Percentiles rank a stretch among this genome's conserved stretches.
Evolutionary conservation across 169 alveolate species (phyloP).

Genomic region (Cryptosporidium parvum): DNA sequence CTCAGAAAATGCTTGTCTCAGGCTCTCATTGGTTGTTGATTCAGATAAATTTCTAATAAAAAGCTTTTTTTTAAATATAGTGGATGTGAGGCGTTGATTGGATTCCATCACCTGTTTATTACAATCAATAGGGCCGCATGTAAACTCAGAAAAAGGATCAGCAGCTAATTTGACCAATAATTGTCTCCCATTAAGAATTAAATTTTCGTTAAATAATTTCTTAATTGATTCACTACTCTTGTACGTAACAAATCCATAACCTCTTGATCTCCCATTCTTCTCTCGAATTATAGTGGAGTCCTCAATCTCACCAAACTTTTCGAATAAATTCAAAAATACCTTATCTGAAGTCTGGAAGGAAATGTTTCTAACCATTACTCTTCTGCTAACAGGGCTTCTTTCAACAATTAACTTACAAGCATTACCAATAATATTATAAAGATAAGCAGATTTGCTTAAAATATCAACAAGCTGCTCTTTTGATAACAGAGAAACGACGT

Average conservation of each 20-base stretch:
- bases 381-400: conserved; percentile 81
- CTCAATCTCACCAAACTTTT: conserved; percentile 82
- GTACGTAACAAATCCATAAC: conserved; percentile 86
- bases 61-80: conserved; percentile 77
- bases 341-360: conserved; percentile 83
- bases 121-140: conserved; percentile 53
- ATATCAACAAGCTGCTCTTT: conserved; percentile 84
- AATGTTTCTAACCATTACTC: conserved; percentile 83
- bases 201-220: conserved; percentile 77
- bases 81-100: conserved; percentile 75
- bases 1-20: conserved; percentile 78
- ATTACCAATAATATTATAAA: conserved; percentile 76
- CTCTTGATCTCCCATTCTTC: conserved; percentile 84
- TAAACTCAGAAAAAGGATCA: conserved; percentile 77
- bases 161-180: conserved; percentile 81
- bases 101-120: conserved; percentile 51
- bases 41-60: conserved; percentile 83
- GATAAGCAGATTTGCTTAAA: conserved; percentile 79
- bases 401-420: conserved; percentile 81
- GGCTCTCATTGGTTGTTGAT: conserved; percentile 79
- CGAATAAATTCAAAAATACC: conserved; percentile 78
- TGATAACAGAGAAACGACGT: conserved; percentile 81
- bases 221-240: conserved; percentile 82
- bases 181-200: conserved; percentile 79
- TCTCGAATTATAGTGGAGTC: conserved; percentile 85